A percentile compares a stretch with the other conserved stretches of the same genome.
Evolutionary conservation across 1,284 basidiomycete genomes (phyloP).

Genomic region (Sporisorium scitamineum): DNA sequence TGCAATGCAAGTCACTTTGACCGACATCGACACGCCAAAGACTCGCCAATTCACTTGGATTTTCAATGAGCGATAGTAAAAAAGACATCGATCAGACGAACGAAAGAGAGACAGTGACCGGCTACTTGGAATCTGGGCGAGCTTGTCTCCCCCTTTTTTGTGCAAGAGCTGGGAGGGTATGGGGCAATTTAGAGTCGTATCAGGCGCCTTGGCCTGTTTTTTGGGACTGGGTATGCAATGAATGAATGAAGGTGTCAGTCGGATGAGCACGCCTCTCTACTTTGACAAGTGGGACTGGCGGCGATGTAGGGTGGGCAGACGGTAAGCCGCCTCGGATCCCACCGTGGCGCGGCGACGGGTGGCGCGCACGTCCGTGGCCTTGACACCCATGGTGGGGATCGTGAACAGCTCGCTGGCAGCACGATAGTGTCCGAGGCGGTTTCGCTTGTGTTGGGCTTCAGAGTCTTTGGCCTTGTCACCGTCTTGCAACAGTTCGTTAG

Average conservation of each 20-base stretch:
- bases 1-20: background rate
- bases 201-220: background rate
- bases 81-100: conserved; percentile 6
- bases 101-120: background rate
- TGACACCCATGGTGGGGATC: background rate
- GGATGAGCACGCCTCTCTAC: background rate
- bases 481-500: conserved; percentile 5
- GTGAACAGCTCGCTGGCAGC: conserved; percentile 28
- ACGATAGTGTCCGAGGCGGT: conserved; percentile 32
- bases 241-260: background rate
- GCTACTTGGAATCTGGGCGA: background rate
- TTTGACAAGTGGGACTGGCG: conserved; percentile 11
- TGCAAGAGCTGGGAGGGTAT: background rate
- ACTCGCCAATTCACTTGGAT: conserved; percentile 25
- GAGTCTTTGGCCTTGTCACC: background rate
- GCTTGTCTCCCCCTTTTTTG: background rate
- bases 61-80: conserved; percentile 19
- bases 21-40: no score
- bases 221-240: background rate
- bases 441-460: conserved; percentile 13
- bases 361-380: conserved; percentile 1
- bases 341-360: conserved; percentile 39
- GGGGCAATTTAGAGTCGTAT: background rate
- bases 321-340: conserved; percentile 29
- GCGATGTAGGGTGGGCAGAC: conserved; percentile 9